A percentile compares a stretch with the other conserved stretches of the same genome.
These are phyloP conservation scores for Discostella stelligeroides DNA, from an alignment of 108 stramenopile species.

Conservation along the genomic window DNA sequence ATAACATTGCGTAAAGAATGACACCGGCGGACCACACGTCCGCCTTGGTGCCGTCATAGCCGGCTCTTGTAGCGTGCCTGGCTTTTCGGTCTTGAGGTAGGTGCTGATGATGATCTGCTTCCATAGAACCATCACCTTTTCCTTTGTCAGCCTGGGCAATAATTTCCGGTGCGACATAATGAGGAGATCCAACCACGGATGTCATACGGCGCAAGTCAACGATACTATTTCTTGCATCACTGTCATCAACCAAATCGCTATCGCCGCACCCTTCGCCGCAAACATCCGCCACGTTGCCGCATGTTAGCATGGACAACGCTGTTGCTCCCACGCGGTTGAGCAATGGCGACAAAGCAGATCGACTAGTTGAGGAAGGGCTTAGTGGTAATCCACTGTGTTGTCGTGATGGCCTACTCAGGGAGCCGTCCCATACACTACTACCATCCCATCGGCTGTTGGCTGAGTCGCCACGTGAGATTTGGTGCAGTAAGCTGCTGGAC, in stretches of 20 bases:
- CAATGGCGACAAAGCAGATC: constrained; percentile 31
- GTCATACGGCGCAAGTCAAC: constrained; percentile 78
- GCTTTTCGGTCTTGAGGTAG: constrained; percentile 19
- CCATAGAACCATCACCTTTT: not conserved
- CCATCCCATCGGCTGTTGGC: constrained; percentile 39
- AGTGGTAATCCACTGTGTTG: constrained; percentile 16
- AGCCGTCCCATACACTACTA: constrained; percentile 14
- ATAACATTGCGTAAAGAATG: constrained; percentile 91
- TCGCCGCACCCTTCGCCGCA: constrained; percentile 28
- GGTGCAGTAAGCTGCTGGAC: constrained; percentile 4
- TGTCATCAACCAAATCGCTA: constrained; percentile 32
- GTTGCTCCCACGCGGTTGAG: constrained; percentile 47
- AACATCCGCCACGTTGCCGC: constrained; percentile 63
- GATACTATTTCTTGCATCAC: constrained; percentile 10
- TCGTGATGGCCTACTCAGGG: not conserved
- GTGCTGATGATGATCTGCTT: constrained; percentile 14
- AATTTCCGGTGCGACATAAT: constrained; percentile 94
- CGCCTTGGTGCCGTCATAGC: constrained; percentile 91
- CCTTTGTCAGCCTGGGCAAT: constrained; percentile 73
- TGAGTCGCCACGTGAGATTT: constrained; percentile 20
- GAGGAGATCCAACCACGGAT: constrained; percentile 90
- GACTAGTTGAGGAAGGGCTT: constrained; percentile 30
- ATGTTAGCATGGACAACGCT: constrained; percentile 74
- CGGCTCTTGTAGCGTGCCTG: constrained; percentile 27
- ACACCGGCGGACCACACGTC: constrained; percentile 96